Evolutionary conservation across 306 rosid species (phyloP), one percentile per base, ranked within the genome.

Genomic region (Glycine tomentella): DNA sequence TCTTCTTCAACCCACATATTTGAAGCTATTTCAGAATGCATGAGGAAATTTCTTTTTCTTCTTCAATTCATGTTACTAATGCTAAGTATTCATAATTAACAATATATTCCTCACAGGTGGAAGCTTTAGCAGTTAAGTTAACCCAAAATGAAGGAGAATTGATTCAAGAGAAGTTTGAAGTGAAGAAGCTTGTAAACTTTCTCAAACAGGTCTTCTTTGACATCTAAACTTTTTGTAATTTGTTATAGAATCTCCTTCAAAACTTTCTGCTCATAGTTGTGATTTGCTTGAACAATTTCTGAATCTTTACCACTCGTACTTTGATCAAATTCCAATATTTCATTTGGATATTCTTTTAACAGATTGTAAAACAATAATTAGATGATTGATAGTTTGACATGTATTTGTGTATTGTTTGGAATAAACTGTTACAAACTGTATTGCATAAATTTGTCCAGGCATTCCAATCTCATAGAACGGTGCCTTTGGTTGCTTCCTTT

Each of bases 91-190:
- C 82, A 55, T 53, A 74, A 12, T 57, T 76, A 52, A 61, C 83
- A 55, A 49, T 63, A 52, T 83, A 52, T 75, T 84, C 64, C 74
- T 17, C 79, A 17, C 82, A 95, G 99, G 99, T 95, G 79, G 99
- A 95, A 90, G 99, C 99, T 84, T 85, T 95, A 68, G 99, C 99
- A 2, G 98, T 91, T 65, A 93, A 95, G 88, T 88, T 95, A 89
- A 95, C 99, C 80, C 98, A 95, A 86, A 90, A 91, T 58, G 99
- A 95, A 89, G 99, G 99, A 83, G 99, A 95, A 72, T 73, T 95
- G 89, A 95, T 95, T 85, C 99, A 95, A 78, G 99, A 95, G 84
- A 95, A 95, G 92, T 93, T 91, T 87, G 99, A 95, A 95, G 98
- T 95, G 90, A 91, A 95, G 80, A 93, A 90, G 90, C 91, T 95